Base-by-base conservation (phyloP, 2,329 filamentous ascomycete genomes). In the Stagonosporopsis rhizophila region DNA sequence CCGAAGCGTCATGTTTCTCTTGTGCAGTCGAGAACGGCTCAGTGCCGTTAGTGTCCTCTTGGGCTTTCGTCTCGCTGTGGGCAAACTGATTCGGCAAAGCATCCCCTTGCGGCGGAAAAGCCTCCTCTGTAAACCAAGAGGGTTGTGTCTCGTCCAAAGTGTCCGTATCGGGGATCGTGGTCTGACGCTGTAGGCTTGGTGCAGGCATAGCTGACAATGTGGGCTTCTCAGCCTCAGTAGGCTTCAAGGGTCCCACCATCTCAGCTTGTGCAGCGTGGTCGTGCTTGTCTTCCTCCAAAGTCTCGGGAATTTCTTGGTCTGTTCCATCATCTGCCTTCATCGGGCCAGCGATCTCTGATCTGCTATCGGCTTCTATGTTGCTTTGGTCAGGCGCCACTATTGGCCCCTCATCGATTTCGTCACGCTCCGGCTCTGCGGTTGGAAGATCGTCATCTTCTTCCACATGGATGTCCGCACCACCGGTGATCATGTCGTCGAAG, bases 1-100 rank as follows among this genome's bases (percentile, higher is more conserved):
- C 59, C 11, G 67, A 72, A 6, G 55, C 59, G 15, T 71, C 70
- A 7, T 74, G 64, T 40, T 79, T 72, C 38, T 79, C 77, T 42
- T 68, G 71, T 17, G 77, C 78, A n/a, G 78, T 73, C 9, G 69
- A 58, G 19, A 67, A 72, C 3, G 39, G 47, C 15, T 62, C 64
- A 3, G 62, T 70, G 41, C 61, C 70, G 23, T 67, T 65, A 6
- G 58, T 69, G 4, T 65, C 50, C 27, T 59, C 42, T 1, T 28
- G 42, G 6, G 32, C 44, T 20, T 35, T 51, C 19, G 19, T 23
- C n/a, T 40, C 48, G 7, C 38, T 32, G 9, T 51, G 25, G 17
- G 17, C 37, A 25, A 25, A 5, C 25, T 58, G 47, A n/a, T 22
- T 38, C 30, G 20, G 27, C 9, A 17, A 35, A 32, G 17, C 22